Percentiles rank a stretch among this genome's conserved stretches.
These are phyloP conservation scores for Coriaria nepalensis DNA, from an alignment of 306 rosid species.

Conservation along the genomic window DNA sequence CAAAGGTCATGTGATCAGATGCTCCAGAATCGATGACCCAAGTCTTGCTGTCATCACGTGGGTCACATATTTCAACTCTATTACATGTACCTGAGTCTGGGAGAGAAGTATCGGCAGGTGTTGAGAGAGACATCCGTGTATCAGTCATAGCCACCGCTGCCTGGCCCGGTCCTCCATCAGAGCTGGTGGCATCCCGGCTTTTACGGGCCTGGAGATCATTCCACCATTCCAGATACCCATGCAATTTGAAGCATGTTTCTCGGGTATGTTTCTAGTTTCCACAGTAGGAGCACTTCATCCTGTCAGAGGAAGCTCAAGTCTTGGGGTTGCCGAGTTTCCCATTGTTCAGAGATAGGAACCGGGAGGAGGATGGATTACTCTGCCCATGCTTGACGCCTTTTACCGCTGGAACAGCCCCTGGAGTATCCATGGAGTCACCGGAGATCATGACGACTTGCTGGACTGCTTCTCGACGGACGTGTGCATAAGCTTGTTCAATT, in stretches of 20 bases:
- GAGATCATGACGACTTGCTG: background rate
- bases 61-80: too few relatives aligned
- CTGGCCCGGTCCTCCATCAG: too few relatives aligned
- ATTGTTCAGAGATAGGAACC: background rate
- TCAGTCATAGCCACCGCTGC: too few relatives aligned
- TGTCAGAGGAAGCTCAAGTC: background rate
- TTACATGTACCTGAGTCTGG: too few relatives aligned
- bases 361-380: too few relatives aligned
- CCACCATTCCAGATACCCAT: constrained; percentile 2
- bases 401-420: background rate
- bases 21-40: too few relatives aligned
- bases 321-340: background rate
- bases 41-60: too few relatives aligned
- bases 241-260: constrained; percentile 6
- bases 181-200: too few relatives aligned
- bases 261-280: background rate
- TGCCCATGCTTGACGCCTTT: background rate
- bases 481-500: constrained; percentile 6
- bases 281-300: background rate
- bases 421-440: background rate
- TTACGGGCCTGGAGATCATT: background rate
- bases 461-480: background rate
- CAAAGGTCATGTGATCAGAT: too few relatives aligned
- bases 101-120: too few relatives aligned
- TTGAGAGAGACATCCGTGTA: too few relatives aligned